Evolutionary conservation across 2,329 filamentous ascomycete species (phyloP).

Genomic region (Apiospora koreana): DNA sequence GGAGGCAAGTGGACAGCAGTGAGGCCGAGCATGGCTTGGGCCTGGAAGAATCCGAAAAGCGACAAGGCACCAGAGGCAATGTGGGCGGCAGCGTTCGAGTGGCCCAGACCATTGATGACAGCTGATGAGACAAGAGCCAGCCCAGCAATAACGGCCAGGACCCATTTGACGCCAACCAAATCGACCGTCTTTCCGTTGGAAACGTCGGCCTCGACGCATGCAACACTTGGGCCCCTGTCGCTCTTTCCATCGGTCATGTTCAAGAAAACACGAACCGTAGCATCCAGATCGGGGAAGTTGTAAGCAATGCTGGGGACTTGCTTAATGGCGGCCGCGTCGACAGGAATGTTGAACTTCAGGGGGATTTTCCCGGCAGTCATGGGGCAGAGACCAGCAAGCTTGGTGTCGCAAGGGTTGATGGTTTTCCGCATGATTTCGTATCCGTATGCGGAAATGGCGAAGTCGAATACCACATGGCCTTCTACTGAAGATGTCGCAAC

Average conservation of each 20-base stretch:
- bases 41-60: slow-evolving; percentile 84
- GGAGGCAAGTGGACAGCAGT: slow-evolving; percentile 74
- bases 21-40: slow-evolving; percentile 81
- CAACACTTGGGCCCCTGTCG: slow-evolving; percentile 55
- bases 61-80: slow-evolving; percentile 83
- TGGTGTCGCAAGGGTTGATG: slow-evolving; percentile 74
- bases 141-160: slow-evolving; percentile 75
- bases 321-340: slow-evolving; percentile 55
- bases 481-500: slow-evolving; percentile 80
- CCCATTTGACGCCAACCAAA: slow-evolving; percentile 78
- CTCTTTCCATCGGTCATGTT: slow-evolving; percentile 52
- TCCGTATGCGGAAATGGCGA: slow-evolving; percentile 81
- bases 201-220: slow-evolving; percentile 78
- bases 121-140: slow-evolving; percentile 77
- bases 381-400: slow-evolving; percentile 78
- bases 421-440: slow-evolving; percentile 67
- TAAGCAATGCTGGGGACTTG: slow-evolving; percentile 78
- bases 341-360: slow-evolving; percentile 66
- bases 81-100: slow-evolving; percentile 85
- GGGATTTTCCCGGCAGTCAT: slow-evolving; percentile 85
- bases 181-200: slow-evolving; percentile 85
- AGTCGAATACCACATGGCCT: slow-evolving; percentile 77
- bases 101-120: slow-evolving; percentile 78
- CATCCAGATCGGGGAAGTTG: slow-evolving; percentile 80
- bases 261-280: slow-evolving; percentile 73